These are phyloP conservation scores for Globisporangium polare DNA, from an alignment of 352 stramenopile species.

Conservation along the genomic window DNA sequence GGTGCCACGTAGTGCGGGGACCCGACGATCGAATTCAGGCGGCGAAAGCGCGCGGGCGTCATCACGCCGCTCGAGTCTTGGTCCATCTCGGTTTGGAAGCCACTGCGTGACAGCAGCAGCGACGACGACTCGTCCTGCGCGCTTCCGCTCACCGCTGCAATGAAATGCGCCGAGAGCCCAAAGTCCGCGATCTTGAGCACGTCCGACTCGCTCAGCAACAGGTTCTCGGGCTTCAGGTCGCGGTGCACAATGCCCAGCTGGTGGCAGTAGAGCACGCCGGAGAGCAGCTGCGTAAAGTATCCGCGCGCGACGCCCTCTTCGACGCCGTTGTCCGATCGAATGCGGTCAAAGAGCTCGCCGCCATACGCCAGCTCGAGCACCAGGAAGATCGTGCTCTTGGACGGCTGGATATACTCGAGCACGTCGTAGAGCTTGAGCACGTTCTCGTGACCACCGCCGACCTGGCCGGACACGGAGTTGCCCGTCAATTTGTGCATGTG, in stretches of 20 bases:
- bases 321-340: constrained; percentile 80
- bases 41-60: constrained; percentile 44
- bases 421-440: constrained; percentile 96
- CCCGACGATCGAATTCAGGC: constrained; percentile 95
- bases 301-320: constrained; percentile 74
- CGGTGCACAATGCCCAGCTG: constrained; percentile 91
- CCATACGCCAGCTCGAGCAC: constrained; percentile 90
- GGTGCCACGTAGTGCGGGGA: constrained; percentile 97
- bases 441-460: constrained; percentile 90
- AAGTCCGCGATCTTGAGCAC: constrained; percentile 96
- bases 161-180: constrained; percentile 91
- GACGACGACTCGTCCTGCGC: constrained; percentile 24
- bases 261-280: constrained; percentile 89
- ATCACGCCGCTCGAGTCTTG: constrained; percentile 21
- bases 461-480: constrained; percentile 65
- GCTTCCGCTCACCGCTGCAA: constrained; percentile 57
- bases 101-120: constrained; percentile 2
- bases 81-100: constrained; percentile 22
- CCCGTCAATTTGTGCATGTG: constrained; percentile 93
- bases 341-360: constrained; percentile 93
- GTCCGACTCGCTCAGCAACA: constrained; percentile 89
- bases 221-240: constrained; percentile 97
- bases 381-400: constrained; percentile 92
- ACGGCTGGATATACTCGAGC: constrained; percentile 94
- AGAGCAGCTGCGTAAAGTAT: constrained; percentile 90